Conservation (phyloP, 1,284 basidiomycete species). For the Farysia itapuensis region DNA sequence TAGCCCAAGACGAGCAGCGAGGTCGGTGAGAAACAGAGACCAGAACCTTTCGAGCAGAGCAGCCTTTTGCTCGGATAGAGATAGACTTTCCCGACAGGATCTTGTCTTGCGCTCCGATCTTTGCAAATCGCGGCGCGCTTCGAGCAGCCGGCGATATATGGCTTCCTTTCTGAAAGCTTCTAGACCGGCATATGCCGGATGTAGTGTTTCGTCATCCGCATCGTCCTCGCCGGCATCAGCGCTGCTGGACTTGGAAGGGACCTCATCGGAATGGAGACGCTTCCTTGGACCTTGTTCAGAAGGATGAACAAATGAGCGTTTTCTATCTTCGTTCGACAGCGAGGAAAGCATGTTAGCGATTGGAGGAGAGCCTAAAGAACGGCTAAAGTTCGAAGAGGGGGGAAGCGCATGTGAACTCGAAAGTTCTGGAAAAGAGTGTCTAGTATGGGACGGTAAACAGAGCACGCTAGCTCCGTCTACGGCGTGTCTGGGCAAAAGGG, state of each 20-base stretch:
- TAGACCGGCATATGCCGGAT: slow-evolving; percentile 16
- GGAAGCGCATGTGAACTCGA: too few relatives aligned
- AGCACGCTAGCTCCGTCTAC: too few relatives aligned
- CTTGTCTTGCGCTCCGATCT: slow-evolving; percentile 21
- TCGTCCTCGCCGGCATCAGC: slow-evolving; percentile 25
- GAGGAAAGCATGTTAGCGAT: slow-evolving; percentile 20
- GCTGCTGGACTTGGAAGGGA: slow-evolving; percentile 4
- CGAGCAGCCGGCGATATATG: slow-evolving; percentile 51
- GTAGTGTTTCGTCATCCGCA: slow-evolving; percentile 10
- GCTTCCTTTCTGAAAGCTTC: slow-evolving; percentile 55
- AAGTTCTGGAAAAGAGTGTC: too few relatives aligned
- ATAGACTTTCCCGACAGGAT: slow-evolving; percentile 17
- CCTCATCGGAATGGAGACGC: slow-evolving; percentile 27
- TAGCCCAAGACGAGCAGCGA: slow-evolving; percentile 20
- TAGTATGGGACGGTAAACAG: too few relatives aligned
- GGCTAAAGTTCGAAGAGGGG: too few relatives aligned
- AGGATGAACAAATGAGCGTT: slow-evolving; percentile 28
- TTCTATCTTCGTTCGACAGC: slow-evolving; percentile 40
- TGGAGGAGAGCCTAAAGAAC: background rate
- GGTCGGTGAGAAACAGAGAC: slow-evolving; percentile 26
- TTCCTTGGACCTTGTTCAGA: slow-evolving; percentile 26
- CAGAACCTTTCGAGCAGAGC: slow-evolving; percentile 42
- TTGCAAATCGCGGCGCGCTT: slow-evolving; percentile 37
- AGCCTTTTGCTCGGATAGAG: slow-evolving; percentile 23
- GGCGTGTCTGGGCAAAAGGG: too few relatives aligned